Evolutionary conservation across 768 basidiomycete species (phyloP).

Genomic region (Pholiota molesta): DNA sequence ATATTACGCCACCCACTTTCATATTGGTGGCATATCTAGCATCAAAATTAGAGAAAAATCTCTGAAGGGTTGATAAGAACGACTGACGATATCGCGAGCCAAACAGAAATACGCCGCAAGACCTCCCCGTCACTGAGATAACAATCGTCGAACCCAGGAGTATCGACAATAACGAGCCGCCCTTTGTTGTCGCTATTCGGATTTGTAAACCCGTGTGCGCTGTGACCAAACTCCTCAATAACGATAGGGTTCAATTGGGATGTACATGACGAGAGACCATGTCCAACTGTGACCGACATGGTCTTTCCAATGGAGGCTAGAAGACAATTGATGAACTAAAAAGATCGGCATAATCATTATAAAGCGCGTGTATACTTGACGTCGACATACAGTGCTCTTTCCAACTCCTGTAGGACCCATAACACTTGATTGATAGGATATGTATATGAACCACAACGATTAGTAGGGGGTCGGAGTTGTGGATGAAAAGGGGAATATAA

Average conservation of each 20-base stretch:
- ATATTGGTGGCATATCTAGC: not conserved
- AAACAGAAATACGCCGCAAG: not conserved
- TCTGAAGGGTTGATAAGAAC: not conserved
- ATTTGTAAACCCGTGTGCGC: not conserved
- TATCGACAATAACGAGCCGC: not conserved
- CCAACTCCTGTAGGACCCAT: constrained; percentile 2
- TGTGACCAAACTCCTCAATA: not conserved
- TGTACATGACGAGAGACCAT: not conserved
- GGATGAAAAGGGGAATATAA: not conserved
- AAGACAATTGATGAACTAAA: not conserved
- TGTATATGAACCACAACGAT: too few species aligned
- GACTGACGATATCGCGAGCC: not conserved
- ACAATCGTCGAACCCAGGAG: not conserved
- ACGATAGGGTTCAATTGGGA: not conserved
- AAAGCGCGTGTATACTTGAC: too few species aligned
- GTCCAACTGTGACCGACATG: not conserved
- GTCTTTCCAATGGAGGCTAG: too few species aligned
- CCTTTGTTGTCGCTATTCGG: not conserved
- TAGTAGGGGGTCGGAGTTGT: too few species aligned
- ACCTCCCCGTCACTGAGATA: not conserved
- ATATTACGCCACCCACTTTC: constrained; percentile 1
- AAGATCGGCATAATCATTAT: not conserved
- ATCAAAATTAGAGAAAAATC: not conserved
- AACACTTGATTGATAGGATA: not conserved
- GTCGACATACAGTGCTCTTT: not conserved